Evolutionary conservation across 2,329 filamentous ascomycete genomes (phyloP).

Genomic region (Erysiphe neolycopersici): DNA sequence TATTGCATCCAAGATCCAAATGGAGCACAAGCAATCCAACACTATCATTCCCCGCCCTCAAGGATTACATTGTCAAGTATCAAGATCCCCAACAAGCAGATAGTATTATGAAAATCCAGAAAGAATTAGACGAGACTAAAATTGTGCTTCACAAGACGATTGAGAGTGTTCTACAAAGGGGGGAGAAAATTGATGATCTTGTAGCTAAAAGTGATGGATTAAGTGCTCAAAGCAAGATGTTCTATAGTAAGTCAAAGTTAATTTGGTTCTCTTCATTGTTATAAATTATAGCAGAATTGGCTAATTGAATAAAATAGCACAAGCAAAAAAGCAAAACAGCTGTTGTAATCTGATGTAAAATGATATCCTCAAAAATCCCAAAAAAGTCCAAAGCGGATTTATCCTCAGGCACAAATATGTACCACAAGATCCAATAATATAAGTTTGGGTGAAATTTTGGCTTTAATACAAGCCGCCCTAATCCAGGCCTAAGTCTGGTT

Average conservation of each 20-base stretch:
- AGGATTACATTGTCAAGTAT: conserved; percentile 42
- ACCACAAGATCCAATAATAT: too few species aligned
- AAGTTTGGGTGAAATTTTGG: too few species aligned
- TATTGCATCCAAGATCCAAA: conserved; percentile 41
- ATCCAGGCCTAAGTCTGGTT: too few species aligned
- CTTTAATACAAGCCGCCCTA: too few species aligned
- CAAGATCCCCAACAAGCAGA: conserved; percentile 62
- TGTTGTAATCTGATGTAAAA: conserved; percentile 29
- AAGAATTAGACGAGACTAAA: conserved; percentile 93
- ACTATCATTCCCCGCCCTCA: conserved; percentile 43
- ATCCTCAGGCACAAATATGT: too few species aligned
- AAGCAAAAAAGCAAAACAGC: conserved; percentile 60
- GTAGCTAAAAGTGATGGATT: conserved; percentile 82
- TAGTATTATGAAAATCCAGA: conserved; percentile 85
- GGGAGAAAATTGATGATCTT: conserved; percentile 87
- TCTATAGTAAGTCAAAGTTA: conserved; percentile 40
- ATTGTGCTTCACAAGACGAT: conserved; percentile 94
- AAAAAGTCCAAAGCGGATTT: too few species aligned
- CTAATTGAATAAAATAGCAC: conserved; percentile 15
- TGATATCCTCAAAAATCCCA: too few species aligned
- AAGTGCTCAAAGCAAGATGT: conserved; percentile 88
- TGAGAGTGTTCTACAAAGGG: conserved; percentile 62
- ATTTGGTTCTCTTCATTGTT: not conserved
- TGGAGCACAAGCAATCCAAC: conserved; percentile 30
- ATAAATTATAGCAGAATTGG: not conserved